Conservation (phyloP, 306 rosid genomes). For the Coriaria nepalensis region DNA sequence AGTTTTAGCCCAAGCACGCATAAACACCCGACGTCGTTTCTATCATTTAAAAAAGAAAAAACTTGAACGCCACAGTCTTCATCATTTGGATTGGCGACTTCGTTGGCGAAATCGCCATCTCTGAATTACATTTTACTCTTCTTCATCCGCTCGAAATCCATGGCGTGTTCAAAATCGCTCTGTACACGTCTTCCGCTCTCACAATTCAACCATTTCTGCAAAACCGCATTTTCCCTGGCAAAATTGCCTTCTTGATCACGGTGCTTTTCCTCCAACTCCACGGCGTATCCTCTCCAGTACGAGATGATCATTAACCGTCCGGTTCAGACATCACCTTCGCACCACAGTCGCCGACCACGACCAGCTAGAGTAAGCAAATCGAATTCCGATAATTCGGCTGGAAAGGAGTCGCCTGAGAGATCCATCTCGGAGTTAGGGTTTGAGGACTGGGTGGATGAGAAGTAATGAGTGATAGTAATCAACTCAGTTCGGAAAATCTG, state of each 20-base stretch:
- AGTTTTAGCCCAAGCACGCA: too few relatives aligned
- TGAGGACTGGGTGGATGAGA: conserved; percentile 51
- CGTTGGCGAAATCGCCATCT: conserved; percentile 32
- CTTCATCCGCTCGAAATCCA: conserved; percentile 18
- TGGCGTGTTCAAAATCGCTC: conserved; percentile 18
- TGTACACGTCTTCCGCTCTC: conserved; percentile 17
- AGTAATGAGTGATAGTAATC: conserved; percentile 21
- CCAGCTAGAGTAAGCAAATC: conserved; percentile 25
- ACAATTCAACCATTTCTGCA: conserved; percentile 13
- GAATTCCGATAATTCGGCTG: conserved; percentile 19
- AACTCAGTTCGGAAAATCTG: conserved; percentile 14
- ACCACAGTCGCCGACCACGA: conserved; percentile 20
- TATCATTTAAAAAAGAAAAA: background rate
- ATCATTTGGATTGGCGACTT: background rate
- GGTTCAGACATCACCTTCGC: conserved; percentile 22
- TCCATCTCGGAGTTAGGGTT: conserved; percentile 34
- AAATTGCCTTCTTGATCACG: conserved; percentile 7
- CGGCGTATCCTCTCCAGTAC: conserved; percentile 77
- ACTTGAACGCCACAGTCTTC: background rate
- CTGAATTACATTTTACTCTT: conserved; percentile 17
- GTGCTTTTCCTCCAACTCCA: conserved; percentile 31
- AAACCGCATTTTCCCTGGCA: conserved; percentile 2
- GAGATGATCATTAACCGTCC: conserved; percentile 73
- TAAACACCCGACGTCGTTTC: too few relatives aligned
- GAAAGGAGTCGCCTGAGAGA: conserved; percentile 14